phyloP scores from a whole-genome alignment of 371 early-diverging fungal species.

The Conidiobolus incongruus region DNA sequence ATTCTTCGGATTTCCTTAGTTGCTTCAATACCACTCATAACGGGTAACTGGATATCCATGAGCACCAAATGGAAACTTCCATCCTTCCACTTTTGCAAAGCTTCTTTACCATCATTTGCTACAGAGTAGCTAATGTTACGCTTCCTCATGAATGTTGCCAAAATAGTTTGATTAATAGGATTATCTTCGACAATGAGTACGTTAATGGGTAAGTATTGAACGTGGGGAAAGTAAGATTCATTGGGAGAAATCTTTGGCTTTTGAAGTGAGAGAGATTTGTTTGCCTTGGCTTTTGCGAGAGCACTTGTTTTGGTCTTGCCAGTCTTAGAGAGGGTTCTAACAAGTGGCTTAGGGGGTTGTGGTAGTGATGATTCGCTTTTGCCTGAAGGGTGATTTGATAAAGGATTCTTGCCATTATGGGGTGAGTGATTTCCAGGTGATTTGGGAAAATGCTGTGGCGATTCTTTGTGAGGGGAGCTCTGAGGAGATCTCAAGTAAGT shows the following conservation, averaged over 20 bases:
- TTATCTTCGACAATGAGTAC: conserved; percentile 71
- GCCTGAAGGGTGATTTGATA: background rate
- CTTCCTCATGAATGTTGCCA: conserved; percentile 47
- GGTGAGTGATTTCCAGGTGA: background rate
- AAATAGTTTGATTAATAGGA: conserved; percentile 46
- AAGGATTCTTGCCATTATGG: background rate
- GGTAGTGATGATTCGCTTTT: background rate
- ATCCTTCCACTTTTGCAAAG: conserved; percentile 43
- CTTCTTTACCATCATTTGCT: conserved; percentile 50
- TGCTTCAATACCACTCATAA: conserved; percentile 61
- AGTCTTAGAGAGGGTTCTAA: background rate
- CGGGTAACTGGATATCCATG: conserved; percentile 69
- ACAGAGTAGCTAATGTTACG: conserved; percentile 42
- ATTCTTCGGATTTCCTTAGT: conserved; percentile 43
- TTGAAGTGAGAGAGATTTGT: background rate
- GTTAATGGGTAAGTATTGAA: conserved; percentile 27
- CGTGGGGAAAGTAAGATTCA: conserved; percentile 17
- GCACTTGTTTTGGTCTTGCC: background rate
- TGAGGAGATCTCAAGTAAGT: background rate
- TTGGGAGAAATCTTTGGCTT: conserved; percentile 1
- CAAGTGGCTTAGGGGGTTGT: conserved; percentile 5
- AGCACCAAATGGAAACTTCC: conserved; percentile 52
- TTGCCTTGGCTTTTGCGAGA: background rate
- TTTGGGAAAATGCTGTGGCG: background rate
- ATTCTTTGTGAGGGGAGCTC: background rate